Evolutionary conservation across 108 stramenopile genomes (phyloP).

Genomic region (Skeletonema costatum): DNA sequence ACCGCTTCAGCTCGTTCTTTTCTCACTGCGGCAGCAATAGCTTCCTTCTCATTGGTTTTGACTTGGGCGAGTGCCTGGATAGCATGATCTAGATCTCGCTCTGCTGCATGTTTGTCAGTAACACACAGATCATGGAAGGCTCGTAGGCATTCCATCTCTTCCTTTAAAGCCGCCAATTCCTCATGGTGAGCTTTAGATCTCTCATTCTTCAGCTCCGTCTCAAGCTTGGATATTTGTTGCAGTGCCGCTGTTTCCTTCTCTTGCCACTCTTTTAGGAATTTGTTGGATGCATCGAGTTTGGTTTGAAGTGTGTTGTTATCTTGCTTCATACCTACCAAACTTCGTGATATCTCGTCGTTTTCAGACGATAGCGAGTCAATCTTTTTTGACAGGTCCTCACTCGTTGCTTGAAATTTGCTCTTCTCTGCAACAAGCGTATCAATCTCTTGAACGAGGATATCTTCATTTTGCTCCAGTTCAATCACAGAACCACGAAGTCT

Average conservation of each 20-base stretch:
- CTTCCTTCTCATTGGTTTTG: conserved; percentile 25
- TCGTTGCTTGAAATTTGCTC: conserved; percentile 27
- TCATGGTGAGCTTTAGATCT: conserved; percentile 4
- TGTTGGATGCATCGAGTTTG: conserved; percentile 5
- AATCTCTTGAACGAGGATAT: conserved; percentile 42
- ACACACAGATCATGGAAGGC: conserved; percentile 23
- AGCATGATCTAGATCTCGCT: conserved; percentile 38
- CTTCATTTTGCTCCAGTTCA: conserved; percentile 44
- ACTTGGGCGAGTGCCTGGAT: conserved; percentile 34
- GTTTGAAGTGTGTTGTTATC: conserved; percentile 15
- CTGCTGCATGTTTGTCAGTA: conserved; percentile 40
- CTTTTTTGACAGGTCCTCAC: conserved; percentile 37
- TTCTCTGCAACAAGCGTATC: conserved; percentile 41
- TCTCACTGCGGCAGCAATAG: conserved; percentile 13
- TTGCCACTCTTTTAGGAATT: conserved; percentile 13
- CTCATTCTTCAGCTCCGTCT: conserved; percentile 21
- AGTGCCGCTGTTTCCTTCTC: conserved; percentile 15
- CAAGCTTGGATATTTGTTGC: conserved; percentile 34
- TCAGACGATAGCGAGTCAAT: not conserved
- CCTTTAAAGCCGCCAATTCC: conserved; percentile 17
- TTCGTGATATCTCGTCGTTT: not conserved
- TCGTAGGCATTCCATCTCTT: conserved; percentile 23
- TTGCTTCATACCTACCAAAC: not conserved
- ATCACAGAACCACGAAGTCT: conserved; percentile 26
- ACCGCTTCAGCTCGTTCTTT: conserved; percentile 12